Base-by-base conservation (phyloP, 139 green algal species). In the Chlamydomonas schloesseri region DNA sequence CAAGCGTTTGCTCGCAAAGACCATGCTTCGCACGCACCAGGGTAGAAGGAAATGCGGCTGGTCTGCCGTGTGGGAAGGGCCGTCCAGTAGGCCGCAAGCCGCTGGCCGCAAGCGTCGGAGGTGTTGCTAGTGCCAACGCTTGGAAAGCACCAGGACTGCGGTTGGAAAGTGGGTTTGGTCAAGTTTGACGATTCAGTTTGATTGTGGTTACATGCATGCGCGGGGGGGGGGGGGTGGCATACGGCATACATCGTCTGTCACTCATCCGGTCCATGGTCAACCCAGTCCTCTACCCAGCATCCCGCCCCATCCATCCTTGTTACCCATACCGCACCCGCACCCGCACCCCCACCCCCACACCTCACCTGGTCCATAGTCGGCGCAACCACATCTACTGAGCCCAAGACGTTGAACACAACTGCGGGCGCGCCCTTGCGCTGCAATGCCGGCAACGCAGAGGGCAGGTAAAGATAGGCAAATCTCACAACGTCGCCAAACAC, bases 81-180 rank as follows among this genome's bases (percentile, higher is more conserved):
- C 14, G 89, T 91, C 88, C 88, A 92, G 73, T 91, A 93, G 55
- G 76, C 90, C 62, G 82, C 85, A 24, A 92, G 71, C 29, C 90
- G 72, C 78, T 88, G 87, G 46, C 87, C 74, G 79, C 90, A 93
- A 21, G 80, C 31, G 14, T 18, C 18, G 15, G 31, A 50, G 6
- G 42, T 13, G 42, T 8, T 50, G 42, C 42, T 8, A 5, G 42
- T 13, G 42, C 42, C 42, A 50, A 50, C 23, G 10, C 18, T 55
- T 3, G 23, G 85, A 75, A 94, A 94, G 89, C 92, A 95, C 90
- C 92, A 95, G 74, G 90, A 84, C 68, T 81, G 74, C 74, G 60
- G 73, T 31, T 4, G 58, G 58, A 20, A 26, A 26, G 58, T 10
- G 58, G 58, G 17, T 15, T 20, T 29, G 6, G 58, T 10, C 20